Percentiles rank a stretch among this genome's conserved stretches.
These are phyloP conservation scores for Phyllosticta capitalensis DNA, from an alignment of 2,329 filamentous ascomycete species.

Conservation along the genomic window DNA sequence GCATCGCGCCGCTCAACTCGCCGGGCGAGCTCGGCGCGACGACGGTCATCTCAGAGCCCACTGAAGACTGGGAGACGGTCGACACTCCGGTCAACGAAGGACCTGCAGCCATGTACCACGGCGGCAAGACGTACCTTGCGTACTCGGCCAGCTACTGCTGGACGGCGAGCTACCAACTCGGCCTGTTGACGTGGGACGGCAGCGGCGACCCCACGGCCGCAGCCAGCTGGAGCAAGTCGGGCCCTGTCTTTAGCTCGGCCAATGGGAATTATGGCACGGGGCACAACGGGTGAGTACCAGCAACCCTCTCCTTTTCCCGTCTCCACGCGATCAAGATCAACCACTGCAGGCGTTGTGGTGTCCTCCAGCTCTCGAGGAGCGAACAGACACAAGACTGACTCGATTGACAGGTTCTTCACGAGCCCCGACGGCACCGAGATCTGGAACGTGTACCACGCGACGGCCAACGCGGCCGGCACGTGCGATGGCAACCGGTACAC, in stretches of 20 bases:
- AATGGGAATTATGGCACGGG: constrained; percentile 50
- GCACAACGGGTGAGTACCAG: constrained; percentile 46
- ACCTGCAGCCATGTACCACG: constrained; percentile 43
- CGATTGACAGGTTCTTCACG: constrained; percentile 41
- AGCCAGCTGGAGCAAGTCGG: constrained; percentile 44
- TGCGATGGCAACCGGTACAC: constrained; percentile 48
- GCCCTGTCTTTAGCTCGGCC: constrained; percentile 42
- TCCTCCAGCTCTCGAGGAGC: background rate
- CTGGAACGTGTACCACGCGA: constrained; percentile 50
- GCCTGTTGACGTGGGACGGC: constrained; percentile 45
- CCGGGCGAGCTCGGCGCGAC: constrained; percentile 37
- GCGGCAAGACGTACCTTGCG: constrained; percentile 43
- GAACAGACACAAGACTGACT: background rate
- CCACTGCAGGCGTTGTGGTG: too few relatives aligned
- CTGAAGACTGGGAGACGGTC: constrained; percentile 42
- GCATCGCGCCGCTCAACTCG: constrained; percentile 31
- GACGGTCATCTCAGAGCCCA: constrained; percentile 43
- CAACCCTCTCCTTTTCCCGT: too few relatives aligned
- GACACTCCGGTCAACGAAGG: constrained; percentile 47
- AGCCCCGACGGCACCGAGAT: constrained; percentile 46
- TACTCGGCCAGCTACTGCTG: constrained; percentile 50
- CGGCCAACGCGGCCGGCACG: constrained; percentile 37
- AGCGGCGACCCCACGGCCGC: constrained; percentile 35
- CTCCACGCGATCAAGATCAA: too few relatives aligned
- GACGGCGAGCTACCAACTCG: constrained; percentile 46